Evolutionary conservation across 2,329 filamentous ascomycete genomes (phyloP).

Genomic region (Nakataea oryzae): DNA sequence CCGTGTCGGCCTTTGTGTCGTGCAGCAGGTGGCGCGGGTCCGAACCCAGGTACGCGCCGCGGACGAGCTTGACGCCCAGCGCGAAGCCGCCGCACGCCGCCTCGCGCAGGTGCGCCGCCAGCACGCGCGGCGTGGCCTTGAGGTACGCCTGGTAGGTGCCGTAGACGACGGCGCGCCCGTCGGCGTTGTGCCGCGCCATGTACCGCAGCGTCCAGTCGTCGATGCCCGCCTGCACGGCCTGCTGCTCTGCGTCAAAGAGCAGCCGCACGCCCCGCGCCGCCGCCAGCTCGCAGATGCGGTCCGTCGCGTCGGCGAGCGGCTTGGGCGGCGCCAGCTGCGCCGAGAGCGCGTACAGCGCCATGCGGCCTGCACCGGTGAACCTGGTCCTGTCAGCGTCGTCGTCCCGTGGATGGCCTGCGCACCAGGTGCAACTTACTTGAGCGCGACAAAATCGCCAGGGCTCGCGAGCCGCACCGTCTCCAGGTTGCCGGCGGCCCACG

Average conservation of each 20-base stretch:
- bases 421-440: constrained; percentile 52
- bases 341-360: constrained; percentile 58
- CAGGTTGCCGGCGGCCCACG: constrained; percentile 66
- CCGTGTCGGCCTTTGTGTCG: constrained; percentile 61
- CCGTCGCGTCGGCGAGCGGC: constrained; percentile 58
- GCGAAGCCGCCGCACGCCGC: constrained; percentile 52
- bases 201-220: constrained; percentile 71
- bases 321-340: constrained; percentile 51
- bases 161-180: constrained; percentile 60
- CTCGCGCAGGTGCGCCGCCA: constrained; percentile 48
- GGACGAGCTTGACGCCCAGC: constrained; percentile 64
- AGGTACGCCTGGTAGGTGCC: constrained; percentile 73
- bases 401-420: neutral
- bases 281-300: constrained; percentile 65
- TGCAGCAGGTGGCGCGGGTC: constrained; percentile 63
- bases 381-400: constrained; percentile 22
- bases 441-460: constrained; percentile 53
- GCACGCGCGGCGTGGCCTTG: constrained; percentile 46
- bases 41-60: constrained; percentile 62
- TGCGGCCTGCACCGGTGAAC: constrained; percentile 72
- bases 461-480: constrained; percentile 66
- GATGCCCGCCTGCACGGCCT: constrained; percentile 66
- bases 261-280: constrained; percentile 58
- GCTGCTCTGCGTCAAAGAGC: constrained; percentile 81
- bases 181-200: constrained; percentile 64